A percentile compares a stretch with the other conserved stretches of the same genome.
These are phyloP conservation scores for Candida glucosophila DNA, from an alignment of 1,139 yeast species.

Conservation along the genomic window DNA sequence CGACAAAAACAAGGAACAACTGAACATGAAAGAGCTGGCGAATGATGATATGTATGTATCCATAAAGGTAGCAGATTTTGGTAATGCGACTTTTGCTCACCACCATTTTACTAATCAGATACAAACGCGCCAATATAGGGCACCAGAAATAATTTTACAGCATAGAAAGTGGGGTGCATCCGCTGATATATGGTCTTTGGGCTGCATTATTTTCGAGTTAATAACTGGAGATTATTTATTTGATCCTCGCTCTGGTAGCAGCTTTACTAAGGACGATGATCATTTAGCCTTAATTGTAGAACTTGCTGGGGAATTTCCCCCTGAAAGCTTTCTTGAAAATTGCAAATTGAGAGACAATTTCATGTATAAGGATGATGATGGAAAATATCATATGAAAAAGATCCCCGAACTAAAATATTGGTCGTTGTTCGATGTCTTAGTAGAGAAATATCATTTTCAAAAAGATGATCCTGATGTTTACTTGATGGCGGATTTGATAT, in stretches of 20 bases:
- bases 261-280: constrained; percentile 70
- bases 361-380: constrained; percentile 37
- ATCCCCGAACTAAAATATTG: constrained; percentile 61
- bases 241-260: constrained; percentile 64
- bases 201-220: constrained; percentile 73
- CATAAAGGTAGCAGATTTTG: constrained; percentile 74
- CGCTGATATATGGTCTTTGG: constrained; percentile 78
- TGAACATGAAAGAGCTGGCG: neutral
- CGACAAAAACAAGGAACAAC: constrained; percentile 1
- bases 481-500: constrained; percentile 27
- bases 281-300: constrained; percentile 78
- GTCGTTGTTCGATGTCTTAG: constrained; percentile 57
- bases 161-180: constrained; percentile 78
- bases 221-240: constrained; percentile 80
- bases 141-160: constrained; percentile 65
- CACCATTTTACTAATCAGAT: constrained; percentile 76
- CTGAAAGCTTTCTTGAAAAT: constrained; percentile 35
- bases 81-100: constrained; percentile 73
- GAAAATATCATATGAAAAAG: constrained; percentile 37
- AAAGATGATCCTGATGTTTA: constrained; percentile 21
- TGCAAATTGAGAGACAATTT: constrained; percentile 45
- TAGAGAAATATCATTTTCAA: constrained; percentile 43
- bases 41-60: too few relatives aligned
- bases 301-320: constrained; percentile 51
- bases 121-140: constrained; percentile 78